A percentile compares a stretch with the other conserved stretches of the same genome.
Conservation (phyloP, 306 rosid genomes). For the Comarum palustre region DNA sequence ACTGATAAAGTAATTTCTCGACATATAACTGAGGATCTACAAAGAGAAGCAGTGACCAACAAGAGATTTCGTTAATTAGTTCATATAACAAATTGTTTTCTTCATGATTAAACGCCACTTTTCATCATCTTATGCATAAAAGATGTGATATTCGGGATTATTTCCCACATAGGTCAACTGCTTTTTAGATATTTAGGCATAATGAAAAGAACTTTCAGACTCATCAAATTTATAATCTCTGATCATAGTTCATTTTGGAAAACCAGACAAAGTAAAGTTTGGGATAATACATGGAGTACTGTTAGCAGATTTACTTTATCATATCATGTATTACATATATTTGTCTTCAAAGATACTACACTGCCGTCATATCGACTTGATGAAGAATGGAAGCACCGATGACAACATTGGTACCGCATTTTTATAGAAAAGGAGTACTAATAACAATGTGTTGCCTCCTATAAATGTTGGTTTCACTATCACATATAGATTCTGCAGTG, state of each 20-base stretch:
- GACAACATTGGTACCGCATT: neutral
- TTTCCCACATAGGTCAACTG: conserved; percentile 2
- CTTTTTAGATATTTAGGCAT: neutral
- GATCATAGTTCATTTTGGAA: neutral
- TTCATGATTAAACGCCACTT: conserved; percentile 13
- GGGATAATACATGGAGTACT: neutral
- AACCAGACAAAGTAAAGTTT: neutral
- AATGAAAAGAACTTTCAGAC: neutral
- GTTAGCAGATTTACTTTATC: conserved; percentile 6
- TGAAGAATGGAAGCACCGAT: neutral
- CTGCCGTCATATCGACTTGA: neutral
- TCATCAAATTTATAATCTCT: neutral
- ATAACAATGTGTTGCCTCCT: neutral
- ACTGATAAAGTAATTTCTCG: neutral
- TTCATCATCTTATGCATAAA: conserved; percentile 7
- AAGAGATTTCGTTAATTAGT: neutral
- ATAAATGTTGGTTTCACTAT: neutral
- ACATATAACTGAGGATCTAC: neutral
- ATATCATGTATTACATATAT: neutral
- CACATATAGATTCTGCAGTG: neutral
- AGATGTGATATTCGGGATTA: neutral
- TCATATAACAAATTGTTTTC: neutral
- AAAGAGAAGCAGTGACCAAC: neutral
- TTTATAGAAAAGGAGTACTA: neutral
- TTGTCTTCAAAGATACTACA: neutral